Conservation (phyloP, 257 asterid genomes). For the Gentiana straminea region DNA sequence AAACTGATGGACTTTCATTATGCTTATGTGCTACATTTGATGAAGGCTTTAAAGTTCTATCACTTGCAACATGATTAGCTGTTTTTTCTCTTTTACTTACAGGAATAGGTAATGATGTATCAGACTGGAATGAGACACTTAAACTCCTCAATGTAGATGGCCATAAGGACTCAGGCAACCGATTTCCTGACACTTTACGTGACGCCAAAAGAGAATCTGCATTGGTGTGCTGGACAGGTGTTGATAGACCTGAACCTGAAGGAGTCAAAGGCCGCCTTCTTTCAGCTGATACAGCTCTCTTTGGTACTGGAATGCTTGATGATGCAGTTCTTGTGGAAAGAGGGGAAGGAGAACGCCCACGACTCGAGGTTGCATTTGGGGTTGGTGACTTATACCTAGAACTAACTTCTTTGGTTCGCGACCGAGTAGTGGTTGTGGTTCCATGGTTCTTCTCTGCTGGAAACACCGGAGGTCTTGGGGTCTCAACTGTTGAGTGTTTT, state of each 20-base stretch:
- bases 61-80: slow-evolving; percentile 28
- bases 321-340: slow-evolving; percentile 27
- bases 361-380: slow-evolving; percentile 31
- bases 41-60: slow-evolving; percentile 42
- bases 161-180: slow-evolving; percentile 53
- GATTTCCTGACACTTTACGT: slow-evolving; percentile 34
- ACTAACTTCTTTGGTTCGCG: slow-evolving; percentile 64
- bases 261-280: slow-evolving; percentile 56
- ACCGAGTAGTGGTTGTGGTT: slow-evolving; percentile 27
- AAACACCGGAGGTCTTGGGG: slow-evolving; percentile 35
- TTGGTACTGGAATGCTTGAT: slow-evolving; percentile 31
- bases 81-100: slow-evolving; percentile 47
- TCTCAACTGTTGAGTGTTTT: slow-evolving; percentile 39
- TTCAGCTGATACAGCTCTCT: slow-evolving; percentile 70
- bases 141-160: slow-evolving; percentile 53
- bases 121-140: slow-evolving; percentile 51
- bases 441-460: slow-evolving; percentile 63
- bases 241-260: slow-evolving; percentile 39
- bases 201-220: slow-evolving; percentile 31
- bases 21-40: slow-evolving; percentile 30
- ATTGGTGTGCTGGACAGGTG: slow-evolving; percentile 50
- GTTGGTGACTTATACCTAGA: slow-evolving; percentile 72
- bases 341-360: slow-evolving; percentile 65
- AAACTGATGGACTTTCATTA: slow-evolving; percentile 16
- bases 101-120: slow-evolving; percentile 30